These are phyloP conservation scores for Saccharomyces uvarum DNA, from an alignment of 1,139 yeast genomes.

Conservation along the genomic window DNA sequence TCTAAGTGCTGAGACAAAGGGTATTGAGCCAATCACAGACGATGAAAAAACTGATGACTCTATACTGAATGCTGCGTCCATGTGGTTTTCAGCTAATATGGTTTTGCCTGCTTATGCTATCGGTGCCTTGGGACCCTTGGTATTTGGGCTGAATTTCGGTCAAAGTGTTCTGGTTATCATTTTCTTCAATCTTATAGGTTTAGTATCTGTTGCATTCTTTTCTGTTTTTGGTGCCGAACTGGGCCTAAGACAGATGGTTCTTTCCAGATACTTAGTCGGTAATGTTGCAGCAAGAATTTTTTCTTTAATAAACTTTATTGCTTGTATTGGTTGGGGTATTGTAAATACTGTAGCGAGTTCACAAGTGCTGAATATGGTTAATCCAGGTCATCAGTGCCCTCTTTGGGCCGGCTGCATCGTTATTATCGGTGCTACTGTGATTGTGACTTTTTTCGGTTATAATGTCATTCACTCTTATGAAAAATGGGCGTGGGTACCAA, in stretches of 20 bases:
- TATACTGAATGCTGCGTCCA: conserved; percentile 63
- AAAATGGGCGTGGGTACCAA: conserved; percentile 86
- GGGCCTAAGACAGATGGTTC: conserved; percentile 83
- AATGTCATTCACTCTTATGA: conserved; percentile 74
- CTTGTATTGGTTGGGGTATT: conserved; percentile 95
- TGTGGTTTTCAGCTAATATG: conserved; percentile 92
- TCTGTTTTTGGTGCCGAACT: conserved; percentile 77
- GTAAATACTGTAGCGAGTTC: conserved; percentile 88
- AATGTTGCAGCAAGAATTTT: conserved; percentile 68
- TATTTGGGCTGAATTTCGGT: conserved; percentile 52
- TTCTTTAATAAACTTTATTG: conserved; percentile 68
- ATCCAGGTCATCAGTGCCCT: conserved; percentile 52
- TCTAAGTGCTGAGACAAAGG: conserved; percentile 41
- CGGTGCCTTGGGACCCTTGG: conserved; percentile 66
- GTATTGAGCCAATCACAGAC: conserved; percentile 42
- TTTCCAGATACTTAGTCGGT: conserved; percentile 75
- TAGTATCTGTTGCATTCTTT: conserved; percentile 71
- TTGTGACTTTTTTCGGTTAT: conserved; percentile 83
- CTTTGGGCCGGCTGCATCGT: conserved; percentile 88
- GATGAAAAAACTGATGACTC: conserved; percentile 46
- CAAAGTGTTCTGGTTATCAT: conserved; percentile 54
- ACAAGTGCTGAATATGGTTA: conserved; percentile 71
- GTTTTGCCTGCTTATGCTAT: conserved; percentile 77
- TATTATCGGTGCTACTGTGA: conserved; percentile 57
- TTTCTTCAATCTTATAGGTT: conserved; percentile 69